phyloP scores from a whole-genome alignment of 2,329 filamentous ascomycete species.

The Penicillium sp. region DNA sequence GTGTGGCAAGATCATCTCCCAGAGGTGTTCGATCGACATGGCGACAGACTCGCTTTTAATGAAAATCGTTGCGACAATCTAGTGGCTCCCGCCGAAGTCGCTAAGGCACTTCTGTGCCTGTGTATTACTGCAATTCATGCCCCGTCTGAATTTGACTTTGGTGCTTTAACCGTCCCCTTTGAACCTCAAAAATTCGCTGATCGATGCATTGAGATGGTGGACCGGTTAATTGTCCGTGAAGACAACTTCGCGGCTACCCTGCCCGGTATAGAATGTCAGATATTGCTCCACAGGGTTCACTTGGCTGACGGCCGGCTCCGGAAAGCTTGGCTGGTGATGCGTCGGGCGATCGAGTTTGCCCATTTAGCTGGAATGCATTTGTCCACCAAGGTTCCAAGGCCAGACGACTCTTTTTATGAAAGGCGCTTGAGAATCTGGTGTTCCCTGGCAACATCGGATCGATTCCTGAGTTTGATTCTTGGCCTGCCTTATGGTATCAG shows the following conservation, averaged over 20 bases:
- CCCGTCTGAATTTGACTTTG: conserved; percentile 40
- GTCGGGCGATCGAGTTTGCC: conserved; percentile 52
- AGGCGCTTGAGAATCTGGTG: conserved; percentile 42
- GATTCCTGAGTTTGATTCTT: conserved; percentile 53
- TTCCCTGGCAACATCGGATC: conserved; percentile 45
- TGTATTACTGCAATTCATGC: conserved; percentile 45
- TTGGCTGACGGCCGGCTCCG: conserved; percentile 56
- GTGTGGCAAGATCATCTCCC: conserved; percentile 37
- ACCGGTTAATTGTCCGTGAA: conserved; percentile 49
- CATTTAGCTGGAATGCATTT: conserved; percentile 52
- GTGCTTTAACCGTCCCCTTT: conserved; percentile 37
- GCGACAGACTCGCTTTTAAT: conserved; percentile 9
- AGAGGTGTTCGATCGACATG: conserved; percentile 23
- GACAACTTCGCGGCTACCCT: conserved; percentile 52
- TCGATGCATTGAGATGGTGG: conserved; percentile 47
- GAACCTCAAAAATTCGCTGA: conserved; percentile 46
- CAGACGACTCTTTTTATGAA: conserved; percentile 26
- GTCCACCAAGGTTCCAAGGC: conserved; percentile 29
- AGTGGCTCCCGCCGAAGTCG: conserved; percentile 38
- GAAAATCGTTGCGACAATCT: conserved; percentile 9
- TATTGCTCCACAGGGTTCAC: conserved; percentile 53
- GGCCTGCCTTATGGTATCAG: conserved; percentile 50
- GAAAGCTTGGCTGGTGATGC: conserved; percentile 53
- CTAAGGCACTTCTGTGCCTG: conserved; percentile 46
- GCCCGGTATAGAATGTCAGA: conserved; percentile 53